Conservation (phyloP, 345 rosid species). For the Psidium guajava region DNA sequence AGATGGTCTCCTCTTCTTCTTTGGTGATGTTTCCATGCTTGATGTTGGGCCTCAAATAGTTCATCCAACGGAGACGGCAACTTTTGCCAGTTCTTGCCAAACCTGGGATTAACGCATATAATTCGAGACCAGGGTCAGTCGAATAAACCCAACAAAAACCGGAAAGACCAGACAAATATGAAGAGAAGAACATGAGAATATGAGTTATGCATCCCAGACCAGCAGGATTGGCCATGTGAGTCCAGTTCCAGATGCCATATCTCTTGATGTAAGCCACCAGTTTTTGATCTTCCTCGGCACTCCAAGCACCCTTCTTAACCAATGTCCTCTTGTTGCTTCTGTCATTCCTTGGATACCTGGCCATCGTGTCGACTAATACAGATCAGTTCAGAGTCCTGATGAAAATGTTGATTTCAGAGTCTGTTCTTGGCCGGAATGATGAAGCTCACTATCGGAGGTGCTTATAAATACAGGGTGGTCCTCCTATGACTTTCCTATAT, state of each 20-base stretch:
- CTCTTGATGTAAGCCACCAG: conserved; percentile 1
- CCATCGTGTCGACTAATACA: not conserved
- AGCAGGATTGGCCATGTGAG: conserved; percentile 5
- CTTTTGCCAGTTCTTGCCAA: conserved; percentile 11
- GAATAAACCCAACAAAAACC: not conserved
- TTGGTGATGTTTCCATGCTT: conserved; percentile 7
- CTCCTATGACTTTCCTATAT: not conserved
- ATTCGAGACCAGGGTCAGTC: not conserved
- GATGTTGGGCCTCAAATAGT: conserved; percentile 10
- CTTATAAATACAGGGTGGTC: not conserved
- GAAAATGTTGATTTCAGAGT: not conserved
- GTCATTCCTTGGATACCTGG: not conserved
- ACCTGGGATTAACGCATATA: not conserved
- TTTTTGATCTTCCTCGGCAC: conserved; percentile 4
- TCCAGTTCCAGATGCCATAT: conserved; percentile 11
- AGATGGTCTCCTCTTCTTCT: conserved; percentile 8
- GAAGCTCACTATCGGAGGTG: not conserved
- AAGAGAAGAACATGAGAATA: not conserved
- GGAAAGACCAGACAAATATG: not conserved
- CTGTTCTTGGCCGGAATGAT: not conserved
- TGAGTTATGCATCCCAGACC: not conserved
- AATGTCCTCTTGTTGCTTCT: not conserved
- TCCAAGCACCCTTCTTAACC: conserved; percentile 6
- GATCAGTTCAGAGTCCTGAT: not conserved
- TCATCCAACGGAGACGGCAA: conserved; percentile 20